Evolutionary conservation across 768 basidiomycete genomes (phyloP).

Genomic region (Trametes elegans): DNA sequence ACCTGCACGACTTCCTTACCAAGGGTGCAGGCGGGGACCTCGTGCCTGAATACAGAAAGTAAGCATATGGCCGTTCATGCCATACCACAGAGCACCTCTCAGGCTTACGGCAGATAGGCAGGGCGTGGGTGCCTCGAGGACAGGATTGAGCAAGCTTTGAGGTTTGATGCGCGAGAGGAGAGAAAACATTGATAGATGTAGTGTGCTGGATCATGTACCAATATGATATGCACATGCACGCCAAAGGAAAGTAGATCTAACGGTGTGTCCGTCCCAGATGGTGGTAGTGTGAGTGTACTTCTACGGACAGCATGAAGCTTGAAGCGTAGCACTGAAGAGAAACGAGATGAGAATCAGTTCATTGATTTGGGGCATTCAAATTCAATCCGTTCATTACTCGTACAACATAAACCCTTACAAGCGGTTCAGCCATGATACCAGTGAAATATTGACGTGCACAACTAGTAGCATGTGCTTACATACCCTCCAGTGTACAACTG

Average conservation of each 20-base stretch:
- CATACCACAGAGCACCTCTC: neutral
- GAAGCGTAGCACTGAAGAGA: too few species aligned
- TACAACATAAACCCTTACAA: too few species aligned
- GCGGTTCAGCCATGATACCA: too few species aligned
- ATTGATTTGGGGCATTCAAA: too few species aligned
- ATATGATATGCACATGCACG: neutral
- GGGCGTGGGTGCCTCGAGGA: neutral
- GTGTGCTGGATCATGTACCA: neutral
- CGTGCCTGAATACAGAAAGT: conserved; percentile 50
- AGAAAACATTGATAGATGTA: too few species aligned
- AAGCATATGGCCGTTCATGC: neutral
- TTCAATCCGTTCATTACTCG: too few species aligned
- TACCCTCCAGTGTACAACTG: neutral
- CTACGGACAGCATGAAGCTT: too few species aligned
- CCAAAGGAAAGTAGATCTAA: neutral
- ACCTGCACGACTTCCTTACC: conserved; percentile 68
- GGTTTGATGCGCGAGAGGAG: too few species aligned
- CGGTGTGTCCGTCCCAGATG: neutral
- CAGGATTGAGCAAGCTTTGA: neutral
- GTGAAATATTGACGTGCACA: too few species aligned
- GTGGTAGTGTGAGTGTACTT: too few species aligned
- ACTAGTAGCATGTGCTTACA: too few species aligned
- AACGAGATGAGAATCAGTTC: too few species aligned
- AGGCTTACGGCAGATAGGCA: conserved; percentile 1
- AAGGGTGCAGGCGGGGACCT: conserved; percentile 65